Percentiles rank a stretch among this genome's conserved stretches.
These are phyloP conservation scores for Kwoniella heveanensis DNA, from an alignment of 768 basidiomycete species.

Conservation along the genomic window DNA sequence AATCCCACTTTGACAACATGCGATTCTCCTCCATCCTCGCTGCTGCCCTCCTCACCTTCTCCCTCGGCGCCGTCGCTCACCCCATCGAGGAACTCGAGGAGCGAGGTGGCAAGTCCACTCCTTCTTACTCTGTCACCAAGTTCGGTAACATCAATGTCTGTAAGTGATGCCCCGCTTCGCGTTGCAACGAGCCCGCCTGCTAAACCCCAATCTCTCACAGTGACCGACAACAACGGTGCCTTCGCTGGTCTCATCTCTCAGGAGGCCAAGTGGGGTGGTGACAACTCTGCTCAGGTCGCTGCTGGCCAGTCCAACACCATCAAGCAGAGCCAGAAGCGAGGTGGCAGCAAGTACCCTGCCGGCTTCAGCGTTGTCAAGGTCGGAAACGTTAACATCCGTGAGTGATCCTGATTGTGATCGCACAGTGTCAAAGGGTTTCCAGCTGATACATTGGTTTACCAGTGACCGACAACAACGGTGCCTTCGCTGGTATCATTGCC, in stretches of 20 bases:
- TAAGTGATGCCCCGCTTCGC: no score
- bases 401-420: no score
- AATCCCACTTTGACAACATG: conserved; percentile 8
- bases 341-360: not conserved
- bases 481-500: not conserved
- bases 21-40: conserved; percentile 14
- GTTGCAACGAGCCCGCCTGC: no score
- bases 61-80: conserved; percentile 13
- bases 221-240: conserved; percentile 20
- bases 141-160: conserved; percentile 16
- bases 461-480: conserved; percentile 1
- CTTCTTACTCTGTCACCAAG: conserved; percentile 7
- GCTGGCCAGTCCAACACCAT: not conserved
- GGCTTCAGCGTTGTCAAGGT: not conserved
- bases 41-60: conserved; percentile 18
- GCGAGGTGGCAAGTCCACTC: conserved; percentile 18
- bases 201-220: no score
- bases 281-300: not conserved
- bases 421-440: no score
- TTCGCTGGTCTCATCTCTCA: conserved; percentile 8
- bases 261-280: not conserved
- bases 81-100: conserved; percentile 10
- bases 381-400: not conserved
- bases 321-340: not conserved
- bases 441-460: no score